A percentile compares a stretch with the other conserved stretches of the same genome.
Conservation (phyloP, 768 basidiomycete genomes). For the Russula brevipes region DNA sequence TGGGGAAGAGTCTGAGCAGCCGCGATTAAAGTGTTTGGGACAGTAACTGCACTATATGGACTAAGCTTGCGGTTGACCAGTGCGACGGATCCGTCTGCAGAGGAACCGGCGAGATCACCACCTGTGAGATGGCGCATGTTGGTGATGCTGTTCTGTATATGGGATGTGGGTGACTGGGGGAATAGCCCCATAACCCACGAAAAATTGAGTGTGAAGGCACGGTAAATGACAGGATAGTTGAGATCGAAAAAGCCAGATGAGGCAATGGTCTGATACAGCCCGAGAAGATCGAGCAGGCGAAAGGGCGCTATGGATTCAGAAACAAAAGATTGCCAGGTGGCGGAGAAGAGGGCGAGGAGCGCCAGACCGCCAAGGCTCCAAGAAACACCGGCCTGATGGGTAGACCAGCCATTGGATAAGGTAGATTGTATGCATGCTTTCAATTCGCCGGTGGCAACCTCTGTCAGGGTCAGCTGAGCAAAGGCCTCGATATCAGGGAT, state of each 20-base stretch:
- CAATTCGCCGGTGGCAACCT: slow-evolving; percentile 61
- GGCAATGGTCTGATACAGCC: slow-evolving; percentile 81
- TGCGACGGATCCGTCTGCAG: slow-evolving; percentile 56
- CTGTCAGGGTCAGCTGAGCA: slow-evolving; percentile 69
- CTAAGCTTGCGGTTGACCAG: slow-evolving; percentile 78
- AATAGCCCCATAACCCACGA: slow-evolving; percentile 84
- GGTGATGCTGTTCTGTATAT: slow-evolving; percentile 74
- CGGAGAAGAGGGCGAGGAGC: slow-evolving; percentile 52
- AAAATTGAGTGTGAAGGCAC: slow-evolving; percentile 79
- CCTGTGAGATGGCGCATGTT: slow-evolving; percentile 80
- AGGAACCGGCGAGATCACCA: slow-evolving; percentile 59
- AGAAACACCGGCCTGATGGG: slow-evolving; percentile 65
- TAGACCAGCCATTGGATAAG: slow-evolving; percentile 85
- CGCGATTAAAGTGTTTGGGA: slow-evolving; percentile 11
- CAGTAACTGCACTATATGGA: slow-evolving; percentile 54
- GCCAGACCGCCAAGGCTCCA: slow-evolving; percentile 70
- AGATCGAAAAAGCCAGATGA: slow-evolving; percentile 73
- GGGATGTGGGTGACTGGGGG: slow-evolving; percentile 44
- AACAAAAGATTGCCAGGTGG: slow-evolving; percentile 52
- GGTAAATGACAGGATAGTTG: slow-evolving; percentile 83
- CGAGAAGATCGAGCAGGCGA: slow-evolving; percentile 76
- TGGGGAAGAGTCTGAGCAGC: slow-evolving; percentile 23
- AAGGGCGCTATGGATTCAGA: slow-evolving; percentile 58
- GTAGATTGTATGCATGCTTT: slow-evolving; percentile 91
- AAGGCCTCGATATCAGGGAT: slow-evolving; percentile 92